Conservation (phyloP, 352 stramenopile species). For the Phytophthora quininea region DNA sequence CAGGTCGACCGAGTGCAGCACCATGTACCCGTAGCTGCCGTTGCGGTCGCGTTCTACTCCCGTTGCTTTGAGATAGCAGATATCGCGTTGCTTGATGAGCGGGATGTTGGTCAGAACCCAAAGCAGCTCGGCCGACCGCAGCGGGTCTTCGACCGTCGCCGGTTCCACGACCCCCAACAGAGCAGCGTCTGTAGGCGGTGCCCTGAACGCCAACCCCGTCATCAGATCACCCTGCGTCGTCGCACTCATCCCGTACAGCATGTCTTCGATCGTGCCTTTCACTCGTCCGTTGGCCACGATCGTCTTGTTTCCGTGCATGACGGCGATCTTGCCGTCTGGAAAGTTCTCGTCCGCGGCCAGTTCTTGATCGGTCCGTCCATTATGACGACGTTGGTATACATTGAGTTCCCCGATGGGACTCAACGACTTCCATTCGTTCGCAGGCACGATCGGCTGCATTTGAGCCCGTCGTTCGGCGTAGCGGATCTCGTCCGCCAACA, state of each 20-base stretch:
- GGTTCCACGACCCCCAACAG: constrained; percentile 41
- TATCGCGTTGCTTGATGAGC: constrained; percentile 41
- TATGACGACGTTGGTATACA: constrained; percentile 41
- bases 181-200: constrained; percentile 27
- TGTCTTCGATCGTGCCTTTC: constrained; percentile 40
- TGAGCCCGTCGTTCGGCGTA: constrained; percentile 23
- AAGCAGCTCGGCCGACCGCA: constrained; percentile 47
- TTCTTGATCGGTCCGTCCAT: constrained; percentile 23
- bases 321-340: constrained; percentile 17
- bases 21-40: constrained; percentile 48
- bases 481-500: constrained; percentile 42
- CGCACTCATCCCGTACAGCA: constrained; percentile 47
- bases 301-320: constrained; percentile 34
- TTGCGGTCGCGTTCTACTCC: constrained; percentile 37
- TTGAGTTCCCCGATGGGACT: constrained; percentile 41
- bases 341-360: constrained; percentile 32
- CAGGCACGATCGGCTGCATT: constrained; percentile 37
- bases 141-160: constrained; percentile 35
- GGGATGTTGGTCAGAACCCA: constrained; percentile 47
- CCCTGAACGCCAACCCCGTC: constrained; percentile 36
- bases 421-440: constrained; percentile 52
- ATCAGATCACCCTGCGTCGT: constrained; percentile 39
- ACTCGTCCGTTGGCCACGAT: constrained; percentile 46
- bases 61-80: constrained; percentile 49
- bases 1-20: constrained; percentile 47